Evolutionary conservation across 805 yeast species (phyloP).

Genomic region (Yamadazyma olivae): DNA sequence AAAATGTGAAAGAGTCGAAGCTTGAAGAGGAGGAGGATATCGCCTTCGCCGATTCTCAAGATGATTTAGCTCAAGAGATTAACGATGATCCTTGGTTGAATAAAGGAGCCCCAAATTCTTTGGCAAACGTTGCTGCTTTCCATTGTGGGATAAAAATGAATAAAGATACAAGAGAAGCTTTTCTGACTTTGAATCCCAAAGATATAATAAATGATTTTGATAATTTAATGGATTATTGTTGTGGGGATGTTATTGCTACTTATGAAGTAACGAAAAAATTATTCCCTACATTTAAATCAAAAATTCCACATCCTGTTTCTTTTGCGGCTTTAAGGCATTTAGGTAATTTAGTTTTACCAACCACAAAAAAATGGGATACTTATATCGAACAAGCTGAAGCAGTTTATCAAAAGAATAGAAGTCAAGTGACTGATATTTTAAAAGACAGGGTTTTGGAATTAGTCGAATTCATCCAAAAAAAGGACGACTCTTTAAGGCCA

Average conservation of each 20-base stretch:
- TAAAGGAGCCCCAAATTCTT: conserved; percentile 71
- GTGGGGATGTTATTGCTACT: conserved; percentile 78
- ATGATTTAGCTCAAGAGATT: conserved; percentile 26
- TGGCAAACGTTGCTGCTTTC: conserved; percentile 73
- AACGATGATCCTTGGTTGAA: conserved; percentile 82
- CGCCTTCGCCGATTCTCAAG: conserved; percentile 1
- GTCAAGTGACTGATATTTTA: conserved; percentile 56
- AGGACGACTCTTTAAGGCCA: conserved; percentile 20
- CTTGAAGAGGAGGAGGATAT: conserved; percentile 1
- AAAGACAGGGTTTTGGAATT: conserved; percentile 58
- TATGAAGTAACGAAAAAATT: conserved; percentile 64
- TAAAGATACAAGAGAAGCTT: conserved; percentile 65
- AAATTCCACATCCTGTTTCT: conserved; percentile 92
- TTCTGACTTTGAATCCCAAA: conserved; percentile 52
- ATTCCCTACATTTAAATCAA: conserved; percentile 61
- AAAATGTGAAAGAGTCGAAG: not conserved
- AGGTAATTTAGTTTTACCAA: conserved; percentile 75
- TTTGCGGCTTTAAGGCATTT: conserved; percentile 80
- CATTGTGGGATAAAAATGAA: conserved; percentile 70
- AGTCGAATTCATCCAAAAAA: conserved; percentile 39
- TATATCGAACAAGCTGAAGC: conserved; percentile 70
- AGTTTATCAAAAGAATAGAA: conserved; percentile 57
- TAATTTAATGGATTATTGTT: conserved; percentile 73
- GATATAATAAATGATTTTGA: conserved; percentile 57
- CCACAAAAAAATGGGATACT: conserved; percentile 66